Base-by-base conservation (phyloP, 2,329 filamentous ascomycete species). In the Claviceps humidiphila region DNA sequence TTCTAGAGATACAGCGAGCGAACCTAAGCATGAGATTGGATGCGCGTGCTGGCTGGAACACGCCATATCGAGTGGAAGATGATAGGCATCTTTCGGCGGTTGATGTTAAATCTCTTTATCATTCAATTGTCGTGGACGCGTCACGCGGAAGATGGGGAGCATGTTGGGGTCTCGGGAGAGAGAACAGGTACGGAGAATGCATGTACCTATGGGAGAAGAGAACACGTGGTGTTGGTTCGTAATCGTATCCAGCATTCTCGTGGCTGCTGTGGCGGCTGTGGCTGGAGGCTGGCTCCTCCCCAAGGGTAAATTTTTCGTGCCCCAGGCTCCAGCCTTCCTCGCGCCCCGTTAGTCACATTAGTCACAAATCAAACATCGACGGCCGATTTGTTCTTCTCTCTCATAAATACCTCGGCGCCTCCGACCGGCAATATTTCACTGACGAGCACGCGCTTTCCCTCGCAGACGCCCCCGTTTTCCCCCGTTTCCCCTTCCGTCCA, bases 321-420 rank as follows among this genome's bases (percentile, higher is more conserved):
- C 59, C 60, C 59, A 58, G 59, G 61, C 59, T 60, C 59, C 58
- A 59, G 61, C 61, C 57, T 61, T 62, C 57, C 58, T 53, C 48
- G 42, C 59, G 58, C 68, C 66, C 67, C 67, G 68, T 59, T 71
- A 70, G 59, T 60, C 52, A 60, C 65, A 70, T 59, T 71, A 70
- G 59, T 60, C 52, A 60, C 65, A 70, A 64, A 61, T 66, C 61
- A 59, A 51, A 62, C 61, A 58, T 60, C 60, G 62, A 24, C 61
- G 59, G 58, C 62, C 61, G 62, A 61, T 60, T 65, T 64, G 60
- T 56, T 59, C 63, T 63, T 62, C 61, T 67, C 67, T 63, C 68
- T 71, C 68, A 71, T 71, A 71, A 71, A 71, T 71, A 71, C 65
- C 66, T 69, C 64, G 60, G 67, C 68, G 68, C 68, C 68, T 68